These are phyloP conservation scores for Citrullus colocynthis DNA, from an alignment of 306 rosid species.

Conservation along the genomic window DNA sequence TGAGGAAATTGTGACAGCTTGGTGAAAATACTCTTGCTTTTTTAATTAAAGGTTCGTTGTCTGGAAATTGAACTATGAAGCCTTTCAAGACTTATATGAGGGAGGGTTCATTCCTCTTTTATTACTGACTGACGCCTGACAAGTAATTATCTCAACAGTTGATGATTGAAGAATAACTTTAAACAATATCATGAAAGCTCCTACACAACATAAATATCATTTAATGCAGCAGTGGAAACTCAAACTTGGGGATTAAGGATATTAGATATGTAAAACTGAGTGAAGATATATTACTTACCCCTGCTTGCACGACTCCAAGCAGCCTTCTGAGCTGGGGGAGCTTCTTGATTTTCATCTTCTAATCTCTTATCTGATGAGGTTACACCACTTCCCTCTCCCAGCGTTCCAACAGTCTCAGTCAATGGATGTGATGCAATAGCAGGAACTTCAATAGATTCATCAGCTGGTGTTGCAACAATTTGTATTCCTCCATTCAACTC, in stretches of 20 bases:
- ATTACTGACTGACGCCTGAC: neutral
- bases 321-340: constrained; percentile 27
- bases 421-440: constrained; percentile 18
- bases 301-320: constrained; percentile 44
- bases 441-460: constrained; percentile 27
- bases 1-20: neutral
- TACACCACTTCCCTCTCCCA: constrained; percentile 31
- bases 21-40: neutral
- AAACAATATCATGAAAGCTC: too few species aligned
- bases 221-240: neutral
- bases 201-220: neutral
- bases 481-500: constrained; percentile 25
- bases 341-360: constrained; percentile 40
- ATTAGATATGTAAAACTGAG: neutral
- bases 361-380: constrained; percentile 36
- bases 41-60: neutral
- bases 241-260: neutral
- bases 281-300: constrained; percentile 28
- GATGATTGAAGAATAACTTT: neutral
- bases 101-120: neutral
- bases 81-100: neutral
- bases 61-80: neutral
- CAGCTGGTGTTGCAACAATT: constrained; percentile 11
- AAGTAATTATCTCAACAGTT: neutral
- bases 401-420: constrained; percentile 23